Evolutionary conservation across 805 yeast species (phyloP), one percentile per base, ranked within the genome.

Genomic region (Grigorovia jiainica): DNA sequence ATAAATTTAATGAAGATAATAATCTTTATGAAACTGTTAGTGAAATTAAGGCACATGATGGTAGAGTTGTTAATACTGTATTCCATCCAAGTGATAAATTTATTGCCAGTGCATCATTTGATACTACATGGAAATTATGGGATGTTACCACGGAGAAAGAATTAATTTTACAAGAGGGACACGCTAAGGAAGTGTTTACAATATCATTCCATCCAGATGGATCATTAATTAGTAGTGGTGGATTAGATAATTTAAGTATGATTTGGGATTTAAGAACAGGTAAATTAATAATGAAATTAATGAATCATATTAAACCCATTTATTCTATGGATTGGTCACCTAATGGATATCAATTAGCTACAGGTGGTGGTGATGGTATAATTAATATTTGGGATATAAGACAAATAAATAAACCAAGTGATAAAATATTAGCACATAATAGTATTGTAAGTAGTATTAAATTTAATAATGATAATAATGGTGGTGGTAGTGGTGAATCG

Each of bases 261-360:
- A 57, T 89, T 2, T 90, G 97, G 97, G 98, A 90, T 63, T 58
- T 90, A 32, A 65, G 98, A 40, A 69, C 82, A 0, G 97, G 97
- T 3, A 69, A 75, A 42, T 67, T 76, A 0, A 70, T 84, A 2
- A 67, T 75, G 57, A 60, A 68, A 8, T 59, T 87, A 4, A 66
- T 70, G 23, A 84, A 84, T 1, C 97, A 92, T 60, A 72, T 75
- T 6, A 73, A 77, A 44, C 87, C 85, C 0, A 74, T 90, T 1
- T 77, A 84, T 58, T 65, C 79, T 1, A 55, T 80, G 35, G 86
- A 75, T 48, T 90, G 94, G 83, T 68, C 89, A 4, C 70, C 73
- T 1, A 80, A 84, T 60, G 95, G 95, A 1, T 71, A 71, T 50
- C 79, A 80, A 39, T 52, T 87, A 3, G 87, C 87, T 3, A 79